Evolutionary conservation across 176 grass and related monocot genomes (phyloP), one percentile per base, ranked within the genome.

Genomic region (Pontederia paniculata): DNA sequence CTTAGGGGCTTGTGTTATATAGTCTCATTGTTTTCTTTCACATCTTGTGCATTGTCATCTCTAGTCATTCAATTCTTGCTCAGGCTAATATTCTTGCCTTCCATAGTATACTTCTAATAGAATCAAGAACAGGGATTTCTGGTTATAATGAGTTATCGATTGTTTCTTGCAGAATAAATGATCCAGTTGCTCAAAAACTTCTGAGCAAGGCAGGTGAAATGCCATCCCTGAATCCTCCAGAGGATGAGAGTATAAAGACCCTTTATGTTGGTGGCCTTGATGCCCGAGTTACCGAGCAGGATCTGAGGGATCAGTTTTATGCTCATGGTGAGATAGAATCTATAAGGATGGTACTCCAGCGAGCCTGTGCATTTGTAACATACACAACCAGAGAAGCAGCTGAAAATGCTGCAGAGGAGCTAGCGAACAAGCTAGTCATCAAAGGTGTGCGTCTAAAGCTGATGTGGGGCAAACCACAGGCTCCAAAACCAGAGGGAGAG

Each of bases 151-250:
- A 57, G 17, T 9, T 15, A 48, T n/a, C n/a, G n/a, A n/a, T 8
- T 20, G 22, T 76, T 68, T 81, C 41, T 25, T 73, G 17, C 75
- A 98, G 93, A 84, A 77, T 98, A 60, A 88, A 98, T 37, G 93
- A 98, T 51, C 93, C 93, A 52, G 93, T 98, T 73, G 87, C 93
- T 55, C 0, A 67, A 67, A 98, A 98, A 71, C 76, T 98, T 61
- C 58, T 98, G 71, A 14, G 86, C 45, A 98, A 98, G 87, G 93
- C 86, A 13, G 93, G 93, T 70, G 93, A 98, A 66, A 98, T 98
- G 93, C 86, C 93, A 50, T 82, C 93, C 8, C 73, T 88, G 52
- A 73, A 78, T 65, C 83, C 93, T 2, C 93, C 93, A 18, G 93
- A 98, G 45, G 93, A 98, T 72, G 87, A 98, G 69, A 77, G 65